Evolutionary conservation across 2,329 filamentous ascomycete genomes (phyloP).

Genomic region (Pseudogymnoascus sp.): DNA sequence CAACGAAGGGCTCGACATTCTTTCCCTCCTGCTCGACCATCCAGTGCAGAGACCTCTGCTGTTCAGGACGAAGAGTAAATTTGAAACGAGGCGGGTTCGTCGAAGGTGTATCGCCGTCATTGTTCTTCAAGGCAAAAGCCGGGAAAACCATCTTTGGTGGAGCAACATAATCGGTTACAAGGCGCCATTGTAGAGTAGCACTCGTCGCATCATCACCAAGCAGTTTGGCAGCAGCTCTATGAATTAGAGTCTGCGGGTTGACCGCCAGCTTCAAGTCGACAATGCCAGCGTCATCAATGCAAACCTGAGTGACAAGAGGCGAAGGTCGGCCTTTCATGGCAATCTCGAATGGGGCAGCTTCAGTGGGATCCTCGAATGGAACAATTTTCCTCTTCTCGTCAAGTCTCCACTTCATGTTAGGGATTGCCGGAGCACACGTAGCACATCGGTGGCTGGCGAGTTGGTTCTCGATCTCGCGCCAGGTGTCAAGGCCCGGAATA

Average conservation of each 20-base stretch:
- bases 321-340: constrained; percentile 38
- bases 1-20: constrained; percentile 38
- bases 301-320: constrained; percentile 33
- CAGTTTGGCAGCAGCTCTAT: constrained; percentile 33
- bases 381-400: constrained; percentile 26
- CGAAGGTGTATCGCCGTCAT: constrained; percentile 29
- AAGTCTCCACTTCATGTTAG: constrained; percentile 31
- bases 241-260: constrained; percentile 34
- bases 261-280: constrained; percentile 33
- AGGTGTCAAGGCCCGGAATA: constrained; percentile 11
- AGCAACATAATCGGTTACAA: constrained; percentile 37
- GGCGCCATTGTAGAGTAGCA: constrained; percentile 33
- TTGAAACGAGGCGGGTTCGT: constrained; percentile 31
- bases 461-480: constrained; percentile 9
- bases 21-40: constrained; percentile 46
- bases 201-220: constrained; percentile 9
- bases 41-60: constrained; percentile 48
- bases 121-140: constrained; percentile 35
- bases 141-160: constrained; percentile 27
- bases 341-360: constrained; percentile 42
- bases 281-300: constrained; percentile 24
- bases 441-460: constrained; percentile 12
- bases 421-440: constrained; percentile 32
- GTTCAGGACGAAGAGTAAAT: constrained; percentile 39
- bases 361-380: constrained; percentile 41